These are phyloP conservation scores for Monosporascus sp. DNA, from an alignment of 2,329 filamentous ascomycete species.

Conservation along the genomic window DNA sequence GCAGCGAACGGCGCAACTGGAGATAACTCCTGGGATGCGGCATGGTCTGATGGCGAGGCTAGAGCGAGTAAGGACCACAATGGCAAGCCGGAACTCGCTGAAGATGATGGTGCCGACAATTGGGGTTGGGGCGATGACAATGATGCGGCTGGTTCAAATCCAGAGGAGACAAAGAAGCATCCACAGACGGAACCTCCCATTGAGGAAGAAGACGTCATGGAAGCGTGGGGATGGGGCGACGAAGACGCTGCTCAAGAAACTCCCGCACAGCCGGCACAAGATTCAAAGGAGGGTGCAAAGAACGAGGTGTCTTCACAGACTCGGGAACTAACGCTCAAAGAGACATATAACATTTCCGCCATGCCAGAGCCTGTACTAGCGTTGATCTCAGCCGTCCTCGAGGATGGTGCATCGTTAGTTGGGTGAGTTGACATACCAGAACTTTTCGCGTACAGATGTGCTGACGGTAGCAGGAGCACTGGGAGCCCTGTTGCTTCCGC, in stretches of 20 bases:
- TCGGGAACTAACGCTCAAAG: constrained; percentile 70
- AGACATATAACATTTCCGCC: constrained; percentile 83
- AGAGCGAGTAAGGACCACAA: constrained; percentile 21
- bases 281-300: constrained; percentile 6
- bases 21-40: constrained; percentile 67
- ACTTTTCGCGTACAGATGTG: background rate
- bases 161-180: constrained; percentile 14
- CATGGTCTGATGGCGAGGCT: constrained; percentile 69
- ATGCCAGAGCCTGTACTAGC: constrained; percentile 75
- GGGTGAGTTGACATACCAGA: constrained; percentile 29
- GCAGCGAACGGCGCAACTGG: constrained; percentile 45
- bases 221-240: constrained; percentile 83
- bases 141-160: constrained; percentile 32
- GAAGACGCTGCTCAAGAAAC: constrained; percentile 44
- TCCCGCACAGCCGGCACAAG: constrained; percentile 17
- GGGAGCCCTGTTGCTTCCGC: constrained; percentile 59
- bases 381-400: constrained; percentile 54
- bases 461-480: constrained; percentile 29
- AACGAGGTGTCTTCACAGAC: constrained; percentile 25
- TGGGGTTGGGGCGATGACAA: constrained; percentile 21
- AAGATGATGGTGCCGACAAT: constrained; percentile 17
- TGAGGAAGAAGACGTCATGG: constrained; percentile 39
- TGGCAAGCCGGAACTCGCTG: constrained; percentile 7
- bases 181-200: constrained; percentile 4
- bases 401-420: constrained; percentile 56